Evolutionary conservation across 805 yeast genomes (phyloP), one percentile per base, ranked within the genome.

Genomic region (Jamesozyma spencerorum): DNA sequence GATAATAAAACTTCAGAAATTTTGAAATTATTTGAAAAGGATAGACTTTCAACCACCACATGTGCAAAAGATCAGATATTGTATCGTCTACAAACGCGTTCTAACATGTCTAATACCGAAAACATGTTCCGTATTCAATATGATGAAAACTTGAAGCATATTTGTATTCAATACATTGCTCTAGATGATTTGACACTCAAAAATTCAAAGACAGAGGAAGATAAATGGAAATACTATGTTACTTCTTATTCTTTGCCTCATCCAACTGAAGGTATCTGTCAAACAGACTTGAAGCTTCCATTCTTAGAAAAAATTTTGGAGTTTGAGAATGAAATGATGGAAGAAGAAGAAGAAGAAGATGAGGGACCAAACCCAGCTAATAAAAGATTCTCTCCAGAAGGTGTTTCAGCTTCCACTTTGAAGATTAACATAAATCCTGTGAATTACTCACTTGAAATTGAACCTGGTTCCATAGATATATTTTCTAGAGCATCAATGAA

Each of bases 191-290:
- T 88, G 51, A 88, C 97, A 0, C 71, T 88, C 55, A 80, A 80
- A 43, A 85, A 84, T 47, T 69, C 73, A 10, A 68, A 70, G 50
- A 73, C 79, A 18, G 75, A 78, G 3, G 90, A 84, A 51, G 94
- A 85, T 48, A 76, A 75, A 53, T 92, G 95, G 83, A 88, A 86
- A 58, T 90, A 92, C 65, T 92, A 92, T 57, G 73, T 92, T 38
- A 90, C 97, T 0, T 84, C 94, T 33, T 92, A 83, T 60, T 75
- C 88, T 33, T 82, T 92, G 84, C 82, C 95, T 3, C 94, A 86
- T 54, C 97, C 98, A 30, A 92, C 99, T 2, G 99, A 92, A 62
- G 97, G 97, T 24, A 82, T 92, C 14, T 79, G 86, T 14, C 76
- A 85, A 15, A 78, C 82, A 33, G 78, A 77, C 49, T 73, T 92